Conservation (phyloP, 495 filamentous ascomycete genomes). For the Hapsidospora chrysogenum region DNA sequence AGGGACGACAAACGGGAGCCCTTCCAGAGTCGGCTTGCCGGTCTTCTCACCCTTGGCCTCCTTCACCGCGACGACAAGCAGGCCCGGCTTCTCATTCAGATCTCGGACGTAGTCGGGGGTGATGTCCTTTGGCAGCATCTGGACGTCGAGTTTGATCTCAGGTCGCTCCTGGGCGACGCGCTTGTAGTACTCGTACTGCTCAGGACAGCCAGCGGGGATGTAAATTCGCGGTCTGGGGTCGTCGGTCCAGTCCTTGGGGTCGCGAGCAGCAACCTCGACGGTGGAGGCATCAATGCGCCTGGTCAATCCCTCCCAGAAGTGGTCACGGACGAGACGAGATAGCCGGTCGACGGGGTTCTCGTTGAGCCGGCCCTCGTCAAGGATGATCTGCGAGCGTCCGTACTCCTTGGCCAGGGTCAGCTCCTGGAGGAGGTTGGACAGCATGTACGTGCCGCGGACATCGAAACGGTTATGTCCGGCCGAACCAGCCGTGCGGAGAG, state of each 20-base stretch:
- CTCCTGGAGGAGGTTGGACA: constrained; percentile 90
- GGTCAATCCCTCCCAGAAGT: constrained; percentile 83
- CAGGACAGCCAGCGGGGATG: constrained; percentile 64
- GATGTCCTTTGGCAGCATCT: constrained; percentile 51
- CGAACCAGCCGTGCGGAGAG: constrained; percentile 72
- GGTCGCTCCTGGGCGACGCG: constrained; percentile 58
- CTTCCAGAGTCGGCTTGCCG: constrained; percentile 47
- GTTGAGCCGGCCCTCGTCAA: constrained; percentile 73
- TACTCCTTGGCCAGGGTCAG: constrained; percentile 76
- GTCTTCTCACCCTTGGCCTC: constrained; percentile 45
- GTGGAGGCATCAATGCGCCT: constrained; percentile 75
- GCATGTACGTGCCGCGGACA: constrained; percentile 85
- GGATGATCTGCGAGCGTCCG: constrained; percentile 65
- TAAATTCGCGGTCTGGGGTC: constrained; percentile 88
- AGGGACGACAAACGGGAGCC: constrained; percentile 87
- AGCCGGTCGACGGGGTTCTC: constrained; percentile 87
- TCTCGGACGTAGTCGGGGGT: constrained; percentile 54
- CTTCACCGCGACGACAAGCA: constrained; percentile 84
- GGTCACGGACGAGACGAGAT: constrained; percentile 64
- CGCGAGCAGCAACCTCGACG: constrained; percentile 67
- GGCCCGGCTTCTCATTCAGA: constrained; percentile 71
- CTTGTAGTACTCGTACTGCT: constrained; percentile 78
- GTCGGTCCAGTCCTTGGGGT: constrained; percentile 82
- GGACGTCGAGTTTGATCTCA: constrained; percentile 73
- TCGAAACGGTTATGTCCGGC: constrained; percentile 70